Evolutionary conservation across 2,329 filamentous ascomycete species (phyloP), one percentile per base, ranked within the genome.

Genomic region (Hymenoscyphus linearis): DNA sequence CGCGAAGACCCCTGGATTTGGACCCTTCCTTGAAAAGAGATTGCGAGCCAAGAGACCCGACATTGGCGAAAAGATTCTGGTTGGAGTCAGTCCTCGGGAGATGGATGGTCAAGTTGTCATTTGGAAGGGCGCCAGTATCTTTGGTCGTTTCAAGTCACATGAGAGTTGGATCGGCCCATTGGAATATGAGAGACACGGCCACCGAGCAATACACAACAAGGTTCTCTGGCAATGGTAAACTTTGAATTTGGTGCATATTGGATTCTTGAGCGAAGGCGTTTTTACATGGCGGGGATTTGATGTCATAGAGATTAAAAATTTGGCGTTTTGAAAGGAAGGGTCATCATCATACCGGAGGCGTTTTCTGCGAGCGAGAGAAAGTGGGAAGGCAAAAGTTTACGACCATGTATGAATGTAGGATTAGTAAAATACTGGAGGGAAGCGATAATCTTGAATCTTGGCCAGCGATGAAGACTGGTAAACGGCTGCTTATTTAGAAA

Each of bases 81-180:
- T 87, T 58, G 85, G 84, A 64, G 79, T 82, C 63, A 95, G 81
- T 81, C 95, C 95, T 0, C 82, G 93, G 69, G 95, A 99, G 69
- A 88, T 99, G 78, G 95, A 99, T 76, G 91, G 95, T 63, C 92
- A 97, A 76, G 93, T 98, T n/a, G 89, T 98, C 58, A 87, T 88
- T 9, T 99, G 95, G 95, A 99, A 99, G 81, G 95, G 95, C 3
- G 95, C 91, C 0, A 96, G 92, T 73, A 93, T 99, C 16, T 99
- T 97, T 79, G 93, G 91, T 2, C 78, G 98, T 68, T 84, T 87
- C 63, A 79, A 79, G 53, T 93, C 91, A 16, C 98, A 98, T 76
- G 95, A 99, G 74, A 95, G 89, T 70, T 99, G 95, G 95, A 91
- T 98, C 71, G 89, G 88, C 14, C 84, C 85, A 54, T 81, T 88